Evolutionary conservation across 1,139 yeast genomes (phyloP), one percentile per base, ranked within the genome.

Genomic region (Pneumocystis carinii): DNA sequence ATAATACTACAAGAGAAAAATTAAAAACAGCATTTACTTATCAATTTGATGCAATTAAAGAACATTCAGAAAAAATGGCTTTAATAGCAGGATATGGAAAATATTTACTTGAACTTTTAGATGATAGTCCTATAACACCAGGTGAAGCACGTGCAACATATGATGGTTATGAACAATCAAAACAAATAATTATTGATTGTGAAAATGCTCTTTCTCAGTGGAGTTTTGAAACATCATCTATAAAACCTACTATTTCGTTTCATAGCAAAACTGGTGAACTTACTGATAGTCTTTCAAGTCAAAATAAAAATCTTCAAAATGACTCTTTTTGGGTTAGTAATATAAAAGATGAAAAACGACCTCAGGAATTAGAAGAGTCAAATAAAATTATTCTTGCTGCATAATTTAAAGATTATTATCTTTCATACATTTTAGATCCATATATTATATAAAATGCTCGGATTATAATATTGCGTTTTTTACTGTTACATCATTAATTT

Each of bases 141-240:
- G 98, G 98, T 79, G 98, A 92, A 81, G 88, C 96, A 67, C 89
- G 97, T 80, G 94, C 96, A 59, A 94, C 96, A 67, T 92, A 92
- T 77, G 97, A 92, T 74, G 97, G 98, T 70, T 90, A 90, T 77
- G 97, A 92, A 75, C 96, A 96, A 65, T 87, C 97, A 66, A 90
- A 90, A 82, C 97, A 92, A 81, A 90, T 92, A 77, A 89, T 92
- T 72, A 87, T 90, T 73, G 98, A 92, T 76, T 95, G 96, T 70
- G 98, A 92, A 80, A 87, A 85, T 71, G 96, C 97, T 66, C 83
- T 92, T 75, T 92, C 94, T 70, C 83, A 90, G 69, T 92, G 97
- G 98, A 92, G 97, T 70, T 81, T 90, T 73, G 97, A 90, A 77
- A 83, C 88, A 71, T 96, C 97, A 70, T 90, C 85, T 70, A 96